phyloP scores from a whole-genome alignment of 495 filamentous ascomycete genomes.

The Aspergillus funiculosus region DNA sequence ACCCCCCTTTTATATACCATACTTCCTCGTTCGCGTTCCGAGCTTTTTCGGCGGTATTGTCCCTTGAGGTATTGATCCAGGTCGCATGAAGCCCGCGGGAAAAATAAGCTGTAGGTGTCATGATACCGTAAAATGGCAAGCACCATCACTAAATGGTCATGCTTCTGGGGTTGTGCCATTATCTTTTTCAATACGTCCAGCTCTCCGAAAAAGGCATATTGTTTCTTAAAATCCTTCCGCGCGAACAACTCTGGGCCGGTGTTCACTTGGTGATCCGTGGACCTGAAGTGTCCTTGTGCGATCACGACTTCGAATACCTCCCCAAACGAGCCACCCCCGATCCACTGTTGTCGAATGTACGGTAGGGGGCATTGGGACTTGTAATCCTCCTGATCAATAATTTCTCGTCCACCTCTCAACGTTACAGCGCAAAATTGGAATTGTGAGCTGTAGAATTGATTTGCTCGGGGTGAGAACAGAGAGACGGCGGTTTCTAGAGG shows the following conservation, averaged over 20 bases:
- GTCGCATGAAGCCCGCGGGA: slow-evolving; percentile 16
- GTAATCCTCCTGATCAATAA: slow-evolving; percentile 9
- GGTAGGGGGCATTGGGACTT: slow-evolving; percentile 12
- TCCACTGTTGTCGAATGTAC: slow-evolving; percentile 10
- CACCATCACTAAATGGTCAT: slow-evolving; percentile 14
- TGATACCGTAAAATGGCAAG: slow-evolving; percentile 16
- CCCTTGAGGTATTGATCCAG: slow-evolving; percentile 15
- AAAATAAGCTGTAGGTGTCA: slow-evolving; percentile 16
- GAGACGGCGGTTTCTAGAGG: background rate
- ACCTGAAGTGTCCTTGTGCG: slow-evolving; percentile 11
- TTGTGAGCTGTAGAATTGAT: slow-evolving; percentile 14
- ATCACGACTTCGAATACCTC: slow-evolving; percentile 16
- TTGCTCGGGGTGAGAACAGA: slow-evolving; percentile 3
- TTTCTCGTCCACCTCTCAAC: slow-evolving; percentile 7
- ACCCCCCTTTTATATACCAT: slow-evolving; percentile 15
- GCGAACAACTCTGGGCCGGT: slow-evolving; percentile 3
- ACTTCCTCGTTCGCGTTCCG: background rate
- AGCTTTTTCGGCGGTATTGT: background rate
- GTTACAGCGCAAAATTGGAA: slow-evolving; percentile 18
- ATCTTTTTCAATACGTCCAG: slow-evolving; percentile 10
- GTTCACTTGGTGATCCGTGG: background rate
- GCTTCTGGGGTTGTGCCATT: slow-evolving; percentile 6
- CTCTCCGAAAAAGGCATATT: slow-evolving; percentile 11
- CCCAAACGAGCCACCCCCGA: slow-evolving; percentile 15
- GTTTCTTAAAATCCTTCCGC: slow-evolving; percentile 16